Evolutionary conservation across 2,329 filamentous ascomycete species (phyloP).

Genomic region (Davidsoniella australis): DNA sequence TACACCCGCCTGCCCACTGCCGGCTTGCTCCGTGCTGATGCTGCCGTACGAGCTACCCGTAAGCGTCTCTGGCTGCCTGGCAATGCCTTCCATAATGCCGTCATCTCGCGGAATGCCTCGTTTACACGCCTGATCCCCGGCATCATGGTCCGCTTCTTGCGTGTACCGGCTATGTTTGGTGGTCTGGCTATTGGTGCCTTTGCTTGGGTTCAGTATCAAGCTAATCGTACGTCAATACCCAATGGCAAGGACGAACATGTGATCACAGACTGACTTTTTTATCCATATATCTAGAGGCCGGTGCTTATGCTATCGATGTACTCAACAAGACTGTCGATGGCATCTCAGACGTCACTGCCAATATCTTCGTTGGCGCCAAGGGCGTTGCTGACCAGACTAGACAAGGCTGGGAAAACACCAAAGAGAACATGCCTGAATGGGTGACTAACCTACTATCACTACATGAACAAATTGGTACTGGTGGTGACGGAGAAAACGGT

Average conservation of each 20-base stretch:
- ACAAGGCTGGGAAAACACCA: conserved; percentile 69
- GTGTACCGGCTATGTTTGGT: conserved; percentile 81
- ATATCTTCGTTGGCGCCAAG: conserved; percentile 53
- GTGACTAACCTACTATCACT: conserved; percentile 53
- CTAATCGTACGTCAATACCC: conserved; percentile 46
- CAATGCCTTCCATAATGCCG: conserved; percentile 70
- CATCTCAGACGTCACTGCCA: conserved; percentile 50
- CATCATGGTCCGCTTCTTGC: conserved; percentile 73
- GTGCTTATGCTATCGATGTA: conserved; percentile 41
- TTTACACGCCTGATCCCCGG: conserved; percentile 59
- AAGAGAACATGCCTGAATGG: conserved; percentile 60
- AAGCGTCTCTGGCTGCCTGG: conserved; percentile 60
- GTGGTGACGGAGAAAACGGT: conserved; percentile 30
- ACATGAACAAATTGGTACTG: conserved; percentile 41
- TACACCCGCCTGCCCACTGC: conserved; percentile 47
- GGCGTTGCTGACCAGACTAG: conserved; percentile 64
- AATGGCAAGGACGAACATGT: neutral
- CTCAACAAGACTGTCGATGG: conserved; percentile 57
- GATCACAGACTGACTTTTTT: neutral
- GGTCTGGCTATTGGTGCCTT: conserved; percentile 72
- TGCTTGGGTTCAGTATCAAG: conserved; percentile 93
- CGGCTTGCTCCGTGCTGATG: conserved; percentile 51
- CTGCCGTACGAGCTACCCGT: conserved; percentile 41
- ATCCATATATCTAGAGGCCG: conserved; percentile 24
- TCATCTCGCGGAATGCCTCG: conserved; percentile 44